Evolutionary conservation across 495 filamentous ascomycete species (phyloP), one percentile per base, ranked within the genome.

Genomic region (Staphylotrichum tortipilum): DNA sequence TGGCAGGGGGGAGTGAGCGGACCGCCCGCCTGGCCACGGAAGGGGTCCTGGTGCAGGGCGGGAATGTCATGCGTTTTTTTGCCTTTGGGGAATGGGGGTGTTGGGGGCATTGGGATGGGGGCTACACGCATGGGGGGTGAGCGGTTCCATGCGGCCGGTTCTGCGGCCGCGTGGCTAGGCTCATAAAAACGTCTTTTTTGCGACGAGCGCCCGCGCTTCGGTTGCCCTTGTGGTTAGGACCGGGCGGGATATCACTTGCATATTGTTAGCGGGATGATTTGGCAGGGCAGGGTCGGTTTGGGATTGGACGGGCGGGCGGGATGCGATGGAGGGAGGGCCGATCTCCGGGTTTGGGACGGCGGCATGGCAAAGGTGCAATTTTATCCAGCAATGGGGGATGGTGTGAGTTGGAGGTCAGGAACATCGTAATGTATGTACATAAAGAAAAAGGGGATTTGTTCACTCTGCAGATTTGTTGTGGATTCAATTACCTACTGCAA

Each of bases 1-100:
- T 65, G 82, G 80, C 7, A 61, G 59, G 45, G 65, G 64, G 8
- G 50, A 60, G 39, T 65, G 44, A 55, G 15, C 4, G 23, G 28
- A 14, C 21, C 6, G 9, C 1, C 9, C 0, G 6, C 19, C 31
- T 30, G 39, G 31, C 19, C 56, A 50, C 49, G 59, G 49, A 56
- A 48, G 43, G 9, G 9, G 4, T 8, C 11, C 58, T 55, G 55
- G 49, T 49, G 58, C 60, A 58, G 23, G 39, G 34, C 19, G 29
- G 14, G 40, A 33, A 49, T 36, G 44, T 63, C 60, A 63, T 60
- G 57, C 58, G 60, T 39, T 39, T 37, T 33, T 12, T 26, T 37
- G n/a, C n/a, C n/a, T n/a, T n/a, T n/a, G n/a, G n/a, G n/a, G n/a
- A n/a, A n/a, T 28, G 5, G 12, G 23, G 19, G 12, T 31, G 19